These are phyloP conservation scores for Penicillium verhagenii DNA, from an alignment of 495 filamentous ascomycete species.

Conservation along the genomic window DNA sequence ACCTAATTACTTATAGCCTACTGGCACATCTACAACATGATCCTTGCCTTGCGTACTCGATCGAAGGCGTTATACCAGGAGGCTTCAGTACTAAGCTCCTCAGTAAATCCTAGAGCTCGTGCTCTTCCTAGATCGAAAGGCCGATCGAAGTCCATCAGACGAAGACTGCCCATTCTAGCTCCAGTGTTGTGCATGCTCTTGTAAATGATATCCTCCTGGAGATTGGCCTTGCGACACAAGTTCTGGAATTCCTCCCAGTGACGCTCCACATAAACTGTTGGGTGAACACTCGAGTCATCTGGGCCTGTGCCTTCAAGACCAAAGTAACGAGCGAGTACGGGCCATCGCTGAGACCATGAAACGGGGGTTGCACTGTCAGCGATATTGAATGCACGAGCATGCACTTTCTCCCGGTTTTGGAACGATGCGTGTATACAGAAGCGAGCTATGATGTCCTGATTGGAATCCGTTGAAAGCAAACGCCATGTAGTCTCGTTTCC, in stretches of 20 bases:
- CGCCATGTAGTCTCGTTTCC: conserved; percentile 24
- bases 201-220: conserved; percentile 5
- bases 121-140: conserved; percentile 4
- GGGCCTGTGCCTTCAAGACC: conserved; percentile 31
- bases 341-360: conserved; percentile 18
- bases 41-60: conserved; percentile 2
- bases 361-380: conserved; percentile 46
- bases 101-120: not conserved
- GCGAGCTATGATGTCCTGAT: conserved; percentile 41
- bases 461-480: conserved; percentile 31
- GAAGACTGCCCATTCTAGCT: not conserved
- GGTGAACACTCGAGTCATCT: not conserved
- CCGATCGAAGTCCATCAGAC: conserved; percentile 9
- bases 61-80: conserved; percentile 14
- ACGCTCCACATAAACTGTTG: not conserved
- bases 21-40: conserved; percentile 3
- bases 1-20: too few species aligned
- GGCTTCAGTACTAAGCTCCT: not conserved
- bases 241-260: conserved; percentile 2
- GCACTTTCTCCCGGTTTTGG: conserved; percentile 40
- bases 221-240: not conserved
- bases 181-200: conserved; percentile 3
- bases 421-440: conserved; percentile 40
- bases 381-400: conserved; percentile 56
- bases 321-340: conserved; percentile 28